Evolutionary conservation across 164 flowering plant genomes (phyloP).

Genomic region (Chimonanthus praecox): DNA sequence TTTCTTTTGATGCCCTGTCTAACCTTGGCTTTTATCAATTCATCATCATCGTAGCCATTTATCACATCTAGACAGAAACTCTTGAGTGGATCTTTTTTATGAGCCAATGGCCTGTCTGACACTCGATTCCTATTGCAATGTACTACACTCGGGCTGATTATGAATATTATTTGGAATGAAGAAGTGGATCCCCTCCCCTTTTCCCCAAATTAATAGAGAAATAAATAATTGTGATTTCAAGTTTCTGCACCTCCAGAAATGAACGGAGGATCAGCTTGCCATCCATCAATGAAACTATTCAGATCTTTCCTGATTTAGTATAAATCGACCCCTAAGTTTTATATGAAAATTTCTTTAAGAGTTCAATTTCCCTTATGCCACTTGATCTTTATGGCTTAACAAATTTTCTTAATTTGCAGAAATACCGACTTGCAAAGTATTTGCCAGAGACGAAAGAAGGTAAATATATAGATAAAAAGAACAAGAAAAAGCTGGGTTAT

Average conservation of each 20-base stretch:
- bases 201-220: background rate
- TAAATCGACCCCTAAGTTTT: background rate
- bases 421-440: slow-evolving; percentile 63
- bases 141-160: background rate
- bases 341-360: background rate
- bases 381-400: slow-evolving; percentile 6
- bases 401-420: slow-evolving; percentile 34
- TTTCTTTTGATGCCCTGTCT: background rate
- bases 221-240: background rate
- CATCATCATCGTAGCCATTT: background rate
- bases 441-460: slow-evolving; percentile 63
- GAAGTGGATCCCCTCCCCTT: background rate
- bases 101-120: too few species aligned
- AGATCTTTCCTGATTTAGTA: background rate
- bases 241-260: background rate
- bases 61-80: too few species aligned
- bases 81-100: too few species aligned
- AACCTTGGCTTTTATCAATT: background rate
- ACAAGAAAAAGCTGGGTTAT: too few species aligned
- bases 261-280: background rate
- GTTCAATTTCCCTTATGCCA: background rate
- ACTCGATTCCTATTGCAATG: too few species aligned
- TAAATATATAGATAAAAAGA: slow-evolving; percentile 10
- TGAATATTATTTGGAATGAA: background rate
- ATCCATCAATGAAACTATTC: background rate